phyloP scores from a whole-genome alignment of 441 rosid genomes.

The Cnidoscolus chayamansa region DNA sequence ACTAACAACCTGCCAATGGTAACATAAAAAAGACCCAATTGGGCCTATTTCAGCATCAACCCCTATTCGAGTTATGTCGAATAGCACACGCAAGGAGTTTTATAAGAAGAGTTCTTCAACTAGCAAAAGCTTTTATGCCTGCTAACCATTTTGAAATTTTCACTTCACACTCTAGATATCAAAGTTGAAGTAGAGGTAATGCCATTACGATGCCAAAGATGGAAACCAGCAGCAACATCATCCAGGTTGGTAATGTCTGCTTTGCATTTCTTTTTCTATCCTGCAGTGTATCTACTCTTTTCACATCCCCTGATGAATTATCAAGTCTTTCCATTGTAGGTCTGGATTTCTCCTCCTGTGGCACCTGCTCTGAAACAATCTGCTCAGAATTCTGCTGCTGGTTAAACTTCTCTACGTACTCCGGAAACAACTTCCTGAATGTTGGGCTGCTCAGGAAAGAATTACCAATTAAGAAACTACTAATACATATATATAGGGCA shows the following conservation, averaged over 20 bases:
- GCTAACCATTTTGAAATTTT: conserved; percentile 25
- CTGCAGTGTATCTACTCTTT: conserved; percentile 29
- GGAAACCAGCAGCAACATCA: conserved; percentile 75
- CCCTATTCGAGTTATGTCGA: conserved; percentile 34
- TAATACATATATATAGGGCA: too few relatives aligned
- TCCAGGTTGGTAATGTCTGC: conserved; percentile 75
- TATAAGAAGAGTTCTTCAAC: conserved; percentile 11
- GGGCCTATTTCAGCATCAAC: conserved; percentile 14
- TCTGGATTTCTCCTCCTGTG: conserved; percentile 39
- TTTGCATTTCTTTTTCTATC: conserved; percentile 49
- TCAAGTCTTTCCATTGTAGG: conserved; percentile 33
- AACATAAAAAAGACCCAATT: conserved; percentile 23
- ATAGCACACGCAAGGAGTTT: conserved; percentile 23
- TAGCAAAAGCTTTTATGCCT: conserved; percentile 16
- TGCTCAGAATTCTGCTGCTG: conserved; percentile 60
- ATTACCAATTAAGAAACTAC: background rate
- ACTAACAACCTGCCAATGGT: conserved; percentile 21
- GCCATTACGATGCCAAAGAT: conserved; percentile 91
- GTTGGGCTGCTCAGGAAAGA: conserved; percentile 53
- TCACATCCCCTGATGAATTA: conserved; percentile 28
- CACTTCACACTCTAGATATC: conserved; percentile 26
- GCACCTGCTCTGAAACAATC: conserved; percentile 37
- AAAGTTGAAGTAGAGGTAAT: conserved; percentile 86
- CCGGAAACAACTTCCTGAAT: conserved; percentile 88
- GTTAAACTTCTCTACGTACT: conserved; percentile 73